Percentiles rank a stretch among this genome's conserved stretches.
Evolutionary conservation across 1,139 yeast species (phyloP).

Genomic region (Arxiozyma bovina): DNA sequence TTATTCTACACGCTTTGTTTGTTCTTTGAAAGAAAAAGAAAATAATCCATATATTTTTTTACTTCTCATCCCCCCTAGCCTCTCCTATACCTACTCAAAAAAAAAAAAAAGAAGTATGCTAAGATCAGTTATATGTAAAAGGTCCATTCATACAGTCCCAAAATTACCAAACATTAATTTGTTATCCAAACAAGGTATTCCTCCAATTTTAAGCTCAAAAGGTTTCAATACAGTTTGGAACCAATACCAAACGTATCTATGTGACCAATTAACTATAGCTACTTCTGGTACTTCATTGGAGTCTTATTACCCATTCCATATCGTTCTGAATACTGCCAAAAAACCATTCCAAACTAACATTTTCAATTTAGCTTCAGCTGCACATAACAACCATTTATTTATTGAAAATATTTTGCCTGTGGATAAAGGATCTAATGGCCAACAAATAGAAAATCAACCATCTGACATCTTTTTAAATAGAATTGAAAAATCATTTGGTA

Average conservation of each 20-base stretch:
- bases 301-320: conserved; percentile 67
- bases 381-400: conserved; percentile 86
- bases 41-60: too few species aligned
- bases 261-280: conserved; percentile 59
- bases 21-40: too few species aligned
- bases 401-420: conserved; percentile 51
- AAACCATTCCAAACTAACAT: conserved; percentile 60
- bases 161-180: conserved; percentile 38
- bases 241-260: conserved; percentile 64
- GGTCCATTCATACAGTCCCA: conserved; percentile 58
- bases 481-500: conserved; percentile 22
- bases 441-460: conserved; percentile 34
- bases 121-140: conserved; percentile 10
- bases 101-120: conserved; percentile 8
- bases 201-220: conserved; percentile 57
- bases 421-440: conserved; percentile 15
- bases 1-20: too few species aligned
- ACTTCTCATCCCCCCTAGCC: too few species aligned
- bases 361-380: conserved; percentile 84
- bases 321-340: conserved; percentile 63
- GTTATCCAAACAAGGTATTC: conserved; percentile 47
- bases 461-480: conserved; percentile 36
- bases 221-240: conserved; percentile 74
- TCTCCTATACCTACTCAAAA: neutral
- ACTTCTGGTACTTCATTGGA: conserved; percentile 79